Evolutionary conservation across 371 early-diverging fungal genomes (phyloP), one percentile per base, ranked within the genome.

Genomic region (Mucor piriformis): DNA sequence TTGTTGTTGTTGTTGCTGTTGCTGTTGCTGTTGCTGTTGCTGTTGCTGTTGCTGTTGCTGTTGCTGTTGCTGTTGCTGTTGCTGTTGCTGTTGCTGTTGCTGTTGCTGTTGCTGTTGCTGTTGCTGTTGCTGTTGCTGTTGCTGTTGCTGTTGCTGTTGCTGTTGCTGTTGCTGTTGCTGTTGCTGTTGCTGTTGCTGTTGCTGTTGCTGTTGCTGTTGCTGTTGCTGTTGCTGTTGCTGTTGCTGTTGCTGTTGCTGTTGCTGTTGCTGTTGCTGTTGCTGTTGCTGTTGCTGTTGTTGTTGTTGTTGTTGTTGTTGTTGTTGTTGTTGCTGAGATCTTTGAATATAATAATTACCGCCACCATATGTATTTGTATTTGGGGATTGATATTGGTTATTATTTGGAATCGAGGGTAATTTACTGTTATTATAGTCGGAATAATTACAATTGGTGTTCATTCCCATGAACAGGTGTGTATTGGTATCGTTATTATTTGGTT

Each of bases 101-200:
- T n/a, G n/a, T n/a, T n/a, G n/a, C n/a, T n/a, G n/a, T n/a, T n/a
- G n/a, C n/a, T n/a, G n/a, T n/a, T n/a, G n/a, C n/a, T n/a, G n/a
- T n/a, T n/a, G n/a, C n/a, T n/a, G n/a, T n/a, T n/a, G n/a, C n/a
- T n/a, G n/a, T n/a, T n/a, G n/a, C n/a, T n/a, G n/a, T n/a, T n/a
- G n/a, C n/a, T n/a, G n/a, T n/a, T n/a, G n/a, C n/a, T n/a, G n/a
- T n/a, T n/a, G n/a, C n/a, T n/a, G n/a, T n/a, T n/a, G n/a, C n/a
- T n/a, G n/a, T n/a, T n/a, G n/a, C n/a, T n/a, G n/a, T n/a, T n/a
- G n/a, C n/a, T n/a, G n/a, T n/a, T n/a, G n/a, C n/a, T n/a, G n/a
- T n/a, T n/a, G n/a, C n/a, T n/a, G n/a, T n/a, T n/a, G n/a, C n/a
- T 34, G 34, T 21, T 61, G 68, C 16, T 67, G 71, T 24, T 66